Evolutionary conservation across 805 yeast species (phyloP), one percentile per base, ranked within the genome.

Genomic region (Kuraishia piskuri): DNA sequence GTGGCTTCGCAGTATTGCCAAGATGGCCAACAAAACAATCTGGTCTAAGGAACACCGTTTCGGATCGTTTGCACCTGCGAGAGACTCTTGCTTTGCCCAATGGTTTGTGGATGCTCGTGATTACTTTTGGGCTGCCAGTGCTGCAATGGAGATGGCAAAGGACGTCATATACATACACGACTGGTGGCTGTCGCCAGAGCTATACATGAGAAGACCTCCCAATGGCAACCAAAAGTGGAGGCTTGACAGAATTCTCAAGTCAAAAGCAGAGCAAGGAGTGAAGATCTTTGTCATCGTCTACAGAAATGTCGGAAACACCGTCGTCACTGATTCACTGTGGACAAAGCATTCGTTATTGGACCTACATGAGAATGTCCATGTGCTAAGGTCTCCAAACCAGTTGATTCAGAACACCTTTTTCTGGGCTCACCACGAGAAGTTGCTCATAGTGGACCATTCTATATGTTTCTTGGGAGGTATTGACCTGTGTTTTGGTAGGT

Each of bases 361-460:
- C 52, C 72, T 94, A 46, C 90, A 92, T 67, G 84, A 83, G 23
- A 94, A 94, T 63, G 82, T 94, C 51, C 92, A 88, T 68, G 90
- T 92, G 14, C 79, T 94, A 56, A 80, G 99, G 60, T 91, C 97
- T 0, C 99, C 99, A 4, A 91, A 94, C 61, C 99, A 94, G 66
- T 80, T 94, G 65, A 71, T 89, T 53, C 97, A 94, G 65, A 88
- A 89, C 59, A 92, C 97, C 0, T 87, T 83, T 62, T 95, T 94
- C 66, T 94, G 99, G 99, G 99, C 99, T 0, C 99, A 94, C 71
- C 99, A 94, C 71, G 99, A 94, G 63, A 94, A 94, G 63, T 68
- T 94, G 54, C 83, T 91, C 56, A 79, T 94, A 37, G 74, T 94
- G 55, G 99, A 94, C 68, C 88, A 88, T 58, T 84, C 91, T 0